Conservation (phyloP, 345 rosid species). For the Camelina neglecta region DNA sequence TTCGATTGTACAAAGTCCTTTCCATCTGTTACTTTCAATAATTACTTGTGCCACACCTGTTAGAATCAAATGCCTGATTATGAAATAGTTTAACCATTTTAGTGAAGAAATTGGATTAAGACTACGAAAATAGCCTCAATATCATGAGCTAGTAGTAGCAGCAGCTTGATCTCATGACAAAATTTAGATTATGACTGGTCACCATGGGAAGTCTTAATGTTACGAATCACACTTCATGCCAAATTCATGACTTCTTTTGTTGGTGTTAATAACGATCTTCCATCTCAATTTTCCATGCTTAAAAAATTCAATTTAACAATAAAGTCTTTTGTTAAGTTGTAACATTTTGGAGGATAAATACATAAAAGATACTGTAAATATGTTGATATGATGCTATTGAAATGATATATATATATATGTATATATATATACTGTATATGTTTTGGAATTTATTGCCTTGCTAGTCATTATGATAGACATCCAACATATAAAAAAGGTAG, state of each 20-base stretch:
- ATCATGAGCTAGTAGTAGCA: neutral
- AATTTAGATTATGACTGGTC: neutral
- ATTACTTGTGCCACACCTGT: conserved; percentile 82
- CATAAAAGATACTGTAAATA: too few species aligned
- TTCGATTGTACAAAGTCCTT: conserved; percentile 79
- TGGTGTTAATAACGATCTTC: neutral
- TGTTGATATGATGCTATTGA: neutral
- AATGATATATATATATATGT: neutral
- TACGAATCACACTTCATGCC: neutral
- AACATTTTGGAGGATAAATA: neutral
- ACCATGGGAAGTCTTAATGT: neutral
- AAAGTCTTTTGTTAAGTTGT: neutral
- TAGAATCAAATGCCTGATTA: conserved; percentile 71
- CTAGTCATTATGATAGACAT: conserved; percentile 4
- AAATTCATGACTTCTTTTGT: neutral
- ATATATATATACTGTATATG: too few species aligned
- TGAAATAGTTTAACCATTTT: neutral
- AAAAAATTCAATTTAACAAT: neutral
- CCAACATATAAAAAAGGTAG: neutral
- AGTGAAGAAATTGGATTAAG: neutral
- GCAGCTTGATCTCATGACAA: neutral
- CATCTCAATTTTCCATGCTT: neutral
- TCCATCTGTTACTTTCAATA: conserved; percentile 70
- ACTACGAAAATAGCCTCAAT: neutral
- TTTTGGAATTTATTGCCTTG: neutral